These are phyloP conservation scores for Elsinoe arachidis DNA, from an alignment of 2,329 filamentous ascomycete species.

Conservation along the genomic window DNA sequence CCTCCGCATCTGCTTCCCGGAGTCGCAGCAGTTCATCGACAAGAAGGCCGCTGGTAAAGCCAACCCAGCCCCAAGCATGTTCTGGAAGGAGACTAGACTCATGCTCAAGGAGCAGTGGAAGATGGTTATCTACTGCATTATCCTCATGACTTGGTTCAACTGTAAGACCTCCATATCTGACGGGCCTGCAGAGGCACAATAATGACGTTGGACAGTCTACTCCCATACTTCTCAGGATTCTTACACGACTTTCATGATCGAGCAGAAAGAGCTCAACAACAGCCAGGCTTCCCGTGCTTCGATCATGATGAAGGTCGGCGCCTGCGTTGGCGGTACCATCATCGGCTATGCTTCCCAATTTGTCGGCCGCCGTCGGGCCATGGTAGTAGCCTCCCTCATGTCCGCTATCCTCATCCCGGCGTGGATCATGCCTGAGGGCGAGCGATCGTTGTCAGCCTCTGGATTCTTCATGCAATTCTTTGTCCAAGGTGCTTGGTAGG, in stretches of 20 bases:
- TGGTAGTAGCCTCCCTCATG: conserved; percentile 52
- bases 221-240: conserved; percentile 73
- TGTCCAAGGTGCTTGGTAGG: conserved; percentile 50
- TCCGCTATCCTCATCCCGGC: conserved; percentile 58
- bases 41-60: conserved; percentile 54
- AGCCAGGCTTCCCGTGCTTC: conserved; percentile 58
- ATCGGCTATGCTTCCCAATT: conserved; percentile 69
- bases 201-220: conserved; percentile 43
- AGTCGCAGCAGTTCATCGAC: conserved; percentile 66
- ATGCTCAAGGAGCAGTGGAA: conserved; percentile 67
- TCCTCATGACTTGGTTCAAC: conserved; percentile 63
- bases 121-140: conserved; percentile 66
- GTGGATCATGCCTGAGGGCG: conserved; percentile 58
- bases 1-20: conserved; percentile 59
- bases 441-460: conserved; percentile 51
- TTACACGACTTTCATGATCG: conserved; percentile 73
- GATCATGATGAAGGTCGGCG: conserved; percentile 74
- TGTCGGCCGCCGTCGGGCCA: conserved; percentile 61
- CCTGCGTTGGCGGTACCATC: conserved; percentile 63
- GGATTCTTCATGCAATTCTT: conserved; percentile 65
- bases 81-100: conserved; percentile 59
- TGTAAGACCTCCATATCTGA: conserved; percentile 41
- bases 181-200: not conserved
- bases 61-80: conserved; percentile 38
- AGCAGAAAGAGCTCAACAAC: conserved; percentile 60